These are phyloP conservation scores for Saccharata proteae DNA, from an alignment of 2,329 filamentous ascomycete species.

Conservation along the genomic window DNA sequence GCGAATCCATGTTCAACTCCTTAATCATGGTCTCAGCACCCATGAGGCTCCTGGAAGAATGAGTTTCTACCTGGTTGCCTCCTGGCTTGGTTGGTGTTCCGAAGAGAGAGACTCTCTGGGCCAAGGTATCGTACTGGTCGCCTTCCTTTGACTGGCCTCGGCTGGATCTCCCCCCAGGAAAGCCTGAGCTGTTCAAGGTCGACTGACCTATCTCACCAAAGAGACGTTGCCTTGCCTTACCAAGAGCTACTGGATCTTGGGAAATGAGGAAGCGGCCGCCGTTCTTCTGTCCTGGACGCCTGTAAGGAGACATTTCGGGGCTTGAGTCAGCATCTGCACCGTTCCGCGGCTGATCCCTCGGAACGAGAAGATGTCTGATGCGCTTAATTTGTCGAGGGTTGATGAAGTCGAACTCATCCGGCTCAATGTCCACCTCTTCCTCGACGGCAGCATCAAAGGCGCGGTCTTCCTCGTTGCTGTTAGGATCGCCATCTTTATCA, in stretches of 20 bases:
- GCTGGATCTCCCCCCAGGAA: constrained; percentile 24
- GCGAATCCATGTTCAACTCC: constrained; percentile 37
- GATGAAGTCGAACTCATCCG: constrained; percentile 9
- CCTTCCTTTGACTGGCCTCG: constrained; percentile 17
- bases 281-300: no score
- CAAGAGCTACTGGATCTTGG: neutral
- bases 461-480: constrained; percentile 22
- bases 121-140: constrained; percentile 3
- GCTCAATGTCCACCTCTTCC: constrained; percentile 14
- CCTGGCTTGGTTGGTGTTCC: constrained; percentile 9
- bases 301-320: constrained; percentile 22
- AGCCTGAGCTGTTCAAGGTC: constrained; percentile 40
- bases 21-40: constrained; percentile 37
- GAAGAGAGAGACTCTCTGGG: constrained; percentile 11
- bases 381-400: constrained; percentile 32
- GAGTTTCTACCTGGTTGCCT: constrained; percentile 4
- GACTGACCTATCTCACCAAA: constrained; percentile 51
- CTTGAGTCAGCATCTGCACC: constrained; percentile 24
- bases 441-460: constrained; percentile 20
- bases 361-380: constrained; percentile 27
- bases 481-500: constrained; percentile 12
- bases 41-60: constrained; percentile 31
- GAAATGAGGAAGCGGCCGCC: constrained; percentile 9
- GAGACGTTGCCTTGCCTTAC: constrained; percentile 29
- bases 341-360: constrained; percentile 26